Percentiles rank a stretch among this genome's conserved stretches.
Conservation (phyloP, 495 filamentous ascomycete genomes). For the Neurospora sp. region DNA sequence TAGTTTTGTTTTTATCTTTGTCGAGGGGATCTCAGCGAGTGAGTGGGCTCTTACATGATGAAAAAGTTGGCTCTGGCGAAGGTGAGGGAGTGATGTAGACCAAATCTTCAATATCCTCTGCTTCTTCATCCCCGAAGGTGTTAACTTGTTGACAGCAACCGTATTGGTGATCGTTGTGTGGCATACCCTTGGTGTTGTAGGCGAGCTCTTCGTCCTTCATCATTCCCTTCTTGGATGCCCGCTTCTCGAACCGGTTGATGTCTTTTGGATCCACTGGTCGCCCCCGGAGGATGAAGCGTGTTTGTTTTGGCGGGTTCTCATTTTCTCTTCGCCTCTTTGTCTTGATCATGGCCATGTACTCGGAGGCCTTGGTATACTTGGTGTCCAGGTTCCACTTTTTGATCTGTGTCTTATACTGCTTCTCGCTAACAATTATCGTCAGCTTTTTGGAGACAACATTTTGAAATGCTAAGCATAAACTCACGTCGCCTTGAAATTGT, state of each 20-base stretch:
- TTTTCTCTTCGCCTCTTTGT: slow-evolving; percentile 18
- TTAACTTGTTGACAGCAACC: background rate
- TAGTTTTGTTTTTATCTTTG: background rate
- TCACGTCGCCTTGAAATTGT: slow-evolving; percentile 29
- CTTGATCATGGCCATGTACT: slow-evolving; percentile 30
- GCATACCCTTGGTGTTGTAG: slow-evolving; percentile 1
- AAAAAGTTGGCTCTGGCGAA: slow-evolving; percentile 2
- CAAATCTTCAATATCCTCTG: slow-evolving; percentile 20
- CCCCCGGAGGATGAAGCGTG: slow-evolving; percentile 22
- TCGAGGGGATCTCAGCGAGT: background rate
- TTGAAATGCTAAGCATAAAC: background rate
- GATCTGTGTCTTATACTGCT: slow-evolving; percentile 30
- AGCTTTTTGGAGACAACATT: background rate
- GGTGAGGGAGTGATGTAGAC: slow-evolving; percentile 17
- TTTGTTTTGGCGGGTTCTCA: slow-evolving; percentile 20
- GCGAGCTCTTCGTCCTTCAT: slow-evolving; percentile 10
- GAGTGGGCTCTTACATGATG: slow-evolving; percentile 5
- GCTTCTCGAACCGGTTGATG: slow-evolving; percentile 27
- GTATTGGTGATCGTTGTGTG: background rate
- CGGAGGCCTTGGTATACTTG: slow-evolving; percentile 28
- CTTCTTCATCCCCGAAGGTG: background rate
- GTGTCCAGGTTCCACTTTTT: slow-evolving; percentile 32
- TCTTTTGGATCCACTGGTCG: slow-evolving; percentile 24
- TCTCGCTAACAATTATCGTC: slow-evolving; percentile 11
- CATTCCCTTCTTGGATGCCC: slow-evolving; percentile 22